These are phyloP conservation scores for Suhomyces yuchorum DNA, from an alignment of 1,139 yeast genomes.

Conservation along the genomic window DNA sequence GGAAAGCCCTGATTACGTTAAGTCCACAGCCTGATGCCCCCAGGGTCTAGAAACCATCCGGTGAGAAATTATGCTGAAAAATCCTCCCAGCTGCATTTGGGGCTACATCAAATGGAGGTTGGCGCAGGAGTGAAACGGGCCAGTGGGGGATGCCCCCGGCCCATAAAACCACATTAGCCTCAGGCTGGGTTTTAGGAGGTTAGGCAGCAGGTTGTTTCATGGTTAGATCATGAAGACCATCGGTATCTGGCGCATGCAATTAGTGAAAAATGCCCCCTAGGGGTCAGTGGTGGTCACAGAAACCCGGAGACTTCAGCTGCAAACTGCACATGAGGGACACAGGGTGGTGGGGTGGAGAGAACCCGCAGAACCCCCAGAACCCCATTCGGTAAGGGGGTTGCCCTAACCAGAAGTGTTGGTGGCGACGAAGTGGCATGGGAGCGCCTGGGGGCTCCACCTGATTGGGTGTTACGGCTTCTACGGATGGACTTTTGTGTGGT, in stretches of 20 bases:
- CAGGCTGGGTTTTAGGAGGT: background rate
- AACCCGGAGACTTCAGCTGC: background rate
- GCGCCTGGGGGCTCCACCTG: background rate
- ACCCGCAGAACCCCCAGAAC: no score
- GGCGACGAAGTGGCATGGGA: background rate
- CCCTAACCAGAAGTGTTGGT: background rate
- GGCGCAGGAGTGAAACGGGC: no score
- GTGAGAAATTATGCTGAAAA: no score
- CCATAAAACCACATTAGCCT: background rate
- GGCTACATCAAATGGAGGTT: no score
- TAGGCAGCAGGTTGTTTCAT: background rate
- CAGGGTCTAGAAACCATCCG: no score
- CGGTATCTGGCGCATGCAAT: background rate
- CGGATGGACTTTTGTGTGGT: background rate
- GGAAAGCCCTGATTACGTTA: background rate
- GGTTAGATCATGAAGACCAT: background rate
- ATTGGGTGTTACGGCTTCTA: background rate
- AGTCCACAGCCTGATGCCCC: background rate
- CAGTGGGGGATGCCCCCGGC: background rate
- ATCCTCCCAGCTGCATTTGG: no score
- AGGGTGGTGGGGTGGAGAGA: background rate
- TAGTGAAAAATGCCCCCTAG: background rate
- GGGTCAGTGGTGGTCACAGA: background rate
- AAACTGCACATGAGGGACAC: background rate
- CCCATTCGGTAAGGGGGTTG: background rate